Evolutionary conservation across 129 eudicot genomes (phyloP), one percentile per base, ranked within the genome.

Genomic region (Gnaphalium uliginosum): DNA sequence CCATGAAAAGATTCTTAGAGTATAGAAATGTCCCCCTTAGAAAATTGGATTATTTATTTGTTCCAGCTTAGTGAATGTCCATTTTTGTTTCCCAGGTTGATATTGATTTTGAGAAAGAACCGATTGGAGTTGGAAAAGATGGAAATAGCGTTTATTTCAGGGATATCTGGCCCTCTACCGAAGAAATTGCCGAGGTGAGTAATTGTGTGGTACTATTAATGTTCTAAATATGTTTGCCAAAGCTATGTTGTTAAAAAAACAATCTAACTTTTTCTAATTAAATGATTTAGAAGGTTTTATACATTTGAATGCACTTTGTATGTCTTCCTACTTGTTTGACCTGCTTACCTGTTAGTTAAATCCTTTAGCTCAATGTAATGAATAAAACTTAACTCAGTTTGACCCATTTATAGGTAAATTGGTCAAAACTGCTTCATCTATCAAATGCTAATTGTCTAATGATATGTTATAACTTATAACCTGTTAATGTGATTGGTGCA

Each of bases 51-150:
- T 69, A 56, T 15, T 6, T 14, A n/a, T 2, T n/a, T n/a, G 35
- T 14, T 29, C 22, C 21, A 63, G 41, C 41, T 27, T 63, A 27
- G 68, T 24, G 35, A 71, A 71, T 79, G 41, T 35, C 54, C 54
- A 11, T 46, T 39, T 61, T 17, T 73, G 29, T 59, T 75, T 85
- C 77, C 64, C 77, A 94, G 98, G 98, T 94, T 79, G 91, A 94
- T 77, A 94, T 94, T 37, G 98, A 94, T 79, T 94, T 94, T 72
- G 98, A 90, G 83, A 94, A 84, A 76, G 98, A 94, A 76, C 98
- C 98, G 14, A 85, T 94, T 76, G 98, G 98, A 62, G 91, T 85
- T 39, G 96, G 97, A 30, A 90, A 90, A 85, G 96, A 90, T 78
- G 98, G 98, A 9, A 90, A 94, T 80, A 66, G 77, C n/a, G 96